Percentiles rank a stretch among this genome's conserved stretches.
Conservation (phyloP, 2,329 filamentous ascomycete genomes). For the Diatrype stigma region DNA sequence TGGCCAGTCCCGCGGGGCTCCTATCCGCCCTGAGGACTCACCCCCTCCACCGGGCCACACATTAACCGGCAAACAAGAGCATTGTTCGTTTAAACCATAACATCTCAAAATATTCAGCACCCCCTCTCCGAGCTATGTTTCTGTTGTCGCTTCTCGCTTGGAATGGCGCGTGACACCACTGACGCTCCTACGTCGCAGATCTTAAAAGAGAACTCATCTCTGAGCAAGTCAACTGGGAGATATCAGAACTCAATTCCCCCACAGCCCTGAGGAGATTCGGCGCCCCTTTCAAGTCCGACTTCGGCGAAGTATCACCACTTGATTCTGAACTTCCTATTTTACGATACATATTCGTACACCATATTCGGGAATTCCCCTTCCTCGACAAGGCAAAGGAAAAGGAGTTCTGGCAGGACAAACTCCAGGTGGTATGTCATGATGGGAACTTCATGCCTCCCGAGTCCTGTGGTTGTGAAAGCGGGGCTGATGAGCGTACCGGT, state of each 20-base stretch:
- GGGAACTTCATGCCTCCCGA: background rate
- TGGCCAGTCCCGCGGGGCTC: background rate
- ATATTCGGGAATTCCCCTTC: slow-evolving; percentile 97
- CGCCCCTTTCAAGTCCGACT: slow-evolving; percentile 88
- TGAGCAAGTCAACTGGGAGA: slow-evolving; percentile 85
- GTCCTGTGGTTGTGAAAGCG: background rate
- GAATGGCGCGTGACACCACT: slow-evolving; percentile 12
- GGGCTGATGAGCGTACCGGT: slow-evolving; percentile 3
- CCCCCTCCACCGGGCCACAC: slow-evolving; percentile 36
- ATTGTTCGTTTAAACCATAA: too few relatives aligned
- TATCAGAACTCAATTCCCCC: slow-evolving; percentile 87
- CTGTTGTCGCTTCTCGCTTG: background rate
- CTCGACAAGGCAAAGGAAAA: slow-evolving; percentile 95
- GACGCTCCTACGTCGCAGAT: slow-evolving; percentile 48
- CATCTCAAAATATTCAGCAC: too few relatives aligned
- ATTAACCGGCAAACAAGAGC: slow-evolving; percentile 94
- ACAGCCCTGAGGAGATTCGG: slow-evolving; percentile 94
- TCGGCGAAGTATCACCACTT: slow-evolving; percentile 86
- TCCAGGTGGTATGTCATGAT: slow-evolving; percentile 71
- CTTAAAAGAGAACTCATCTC: slow-evolving; percentile 93
- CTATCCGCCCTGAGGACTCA: background rate
- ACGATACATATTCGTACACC: slow-evolving; percentile 95
- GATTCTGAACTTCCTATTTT: slow-evolving; percentile 93
- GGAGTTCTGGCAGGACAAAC: slow-evolving; percentile 98
- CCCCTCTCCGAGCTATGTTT: too few relatives aligned